phyloP scores from a whole-genome alignment of 2,329 filamentous ascomycete genomes.

The Botrytis hyacinthi region DNA sequence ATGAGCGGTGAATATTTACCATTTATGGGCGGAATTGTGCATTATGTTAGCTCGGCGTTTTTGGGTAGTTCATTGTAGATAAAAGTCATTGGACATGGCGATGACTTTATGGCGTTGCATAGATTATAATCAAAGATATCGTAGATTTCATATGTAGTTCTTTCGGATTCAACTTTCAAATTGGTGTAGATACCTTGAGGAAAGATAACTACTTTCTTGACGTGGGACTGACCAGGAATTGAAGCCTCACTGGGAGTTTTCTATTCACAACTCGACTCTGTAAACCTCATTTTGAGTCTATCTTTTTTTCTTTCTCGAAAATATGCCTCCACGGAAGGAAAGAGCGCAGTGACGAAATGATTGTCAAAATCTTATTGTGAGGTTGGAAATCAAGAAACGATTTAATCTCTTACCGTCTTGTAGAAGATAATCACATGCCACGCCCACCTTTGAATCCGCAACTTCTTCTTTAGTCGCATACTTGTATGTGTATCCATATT shows the following conservation, averaged over 20 bases:
- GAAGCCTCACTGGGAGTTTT: neutral
- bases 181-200: neutral
- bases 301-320: neutral
- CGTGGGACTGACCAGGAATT: neutral
- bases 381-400: neutral
- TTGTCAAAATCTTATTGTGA: neutral
- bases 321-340: neutral
- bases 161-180: neutral
- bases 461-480: neutral
- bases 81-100: neutral
- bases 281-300: neutral
- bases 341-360: neutral
- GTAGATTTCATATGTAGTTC: neutral
- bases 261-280: neutral
- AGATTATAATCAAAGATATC: constrained; percentile 2
- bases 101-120: neutral
- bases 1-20: neutral
- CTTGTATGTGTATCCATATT: neutral
- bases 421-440: constrained; percentile 7
- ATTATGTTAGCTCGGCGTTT: constrained; percentile 11
- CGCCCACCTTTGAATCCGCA: neutral
- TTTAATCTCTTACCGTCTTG: neutral
- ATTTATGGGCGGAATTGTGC: neutral
- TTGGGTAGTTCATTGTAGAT: neutral
- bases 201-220: neutral